Evolutionary conservation across 345 rosid genomes (phyloP).

Genomic region (Trapa incisa): DNA sequence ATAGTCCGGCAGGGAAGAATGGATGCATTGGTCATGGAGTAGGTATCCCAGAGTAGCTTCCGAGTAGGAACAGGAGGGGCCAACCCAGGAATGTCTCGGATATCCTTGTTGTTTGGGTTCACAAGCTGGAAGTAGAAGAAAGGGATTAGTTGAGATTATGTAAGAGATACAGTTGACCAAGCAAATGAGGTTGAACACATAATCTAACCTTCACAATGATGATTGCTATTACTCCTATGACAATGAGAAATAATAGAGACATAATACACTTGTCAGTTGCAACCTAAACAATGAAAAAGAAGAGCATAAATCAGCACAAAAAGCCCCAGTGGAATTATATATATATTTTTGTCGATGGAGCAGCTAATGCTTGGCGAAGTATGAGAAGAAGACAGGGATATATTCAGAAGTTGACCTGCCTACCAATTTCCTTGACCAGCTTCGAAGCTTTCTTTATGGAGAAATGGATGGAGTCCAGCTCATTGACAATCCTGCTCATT

Average conservation of each 20-base stretch:
- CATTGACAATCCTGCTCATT: slow-evolving; percentile 96
- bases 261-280: slow-evolving; percentile 91
- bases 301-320: slow-evolving; percentile 8
- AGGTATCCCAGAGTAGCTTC: slow-evolving; percentile 53
- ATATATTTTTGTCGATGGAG: neutral
- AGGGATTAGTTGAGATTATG: neutral
- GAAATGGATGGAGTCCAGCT: slow-evolving; percentile 88
- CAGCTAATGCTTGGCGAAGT: neutral
- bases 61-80: slow-evolving; percentile 83
- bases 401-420: slow-evolving; percentile 66
- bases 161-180: neutral
- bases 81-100: slow-evolving; percentile 76
- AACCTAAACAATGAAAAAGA: slow-evolving; percentile 32
- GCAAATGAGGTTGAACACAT: neutral
- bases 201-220: slow-evolving; percentile 70
- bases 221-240: slow-evolving; percentile 71
- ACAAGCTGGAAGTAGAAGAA: slow-evolving; percentile 39
- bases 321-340: neutral
- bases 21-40: neutral
- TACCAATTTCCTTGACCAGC: slow-evolving; percentile 92
- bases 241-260: slow-evolving; percentile 73
- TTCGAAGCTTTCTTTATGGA: slow-evolving; percentile 88
- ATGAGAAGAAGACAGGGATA: slow-evolving; percentile 7
- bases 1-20: neutral
- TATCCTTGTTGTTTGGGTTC: slow-evolving; percentile 82